Base-by-base conservation (phyloP, 2,329 filamentous ascomycete species). In the Verticillium klebahnii region DNA sequence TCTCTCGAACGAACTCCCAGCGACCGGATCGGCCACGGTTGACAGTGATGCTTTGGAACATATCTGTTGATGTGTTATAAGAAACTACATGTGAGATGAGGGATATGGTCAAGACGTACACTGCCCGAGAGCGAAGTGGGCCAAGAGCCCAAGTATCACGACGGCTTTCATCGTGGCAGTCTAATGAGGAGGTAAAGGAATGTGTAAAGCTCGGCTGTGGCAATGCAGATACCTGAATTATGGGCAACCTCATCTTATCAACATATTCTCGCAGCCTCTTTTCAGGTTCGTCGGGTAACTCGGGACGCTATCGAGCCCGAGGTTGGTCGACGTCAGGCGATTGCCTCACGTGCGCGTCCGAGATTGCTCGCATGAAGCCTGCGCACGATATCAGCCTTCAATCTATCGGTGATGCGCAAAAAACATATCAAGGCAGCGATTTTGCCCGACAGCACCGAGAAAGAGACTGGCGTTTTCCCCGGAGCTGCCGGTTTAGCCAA, bases 1-100 rank as follows among this genome's bases (percentile, higher is more conserved):
- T 73, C 61, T 72, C 67, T n/a, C 72, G 68, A 57, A 73, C 65
- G 31, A 67, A 64, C 17, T 66, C 69, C 72, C 72, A 74, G 62
- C 5, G 5, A 3, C 5, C 37, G 5, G 37, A 39, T 6, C 37
- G 37, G 1, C 37, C 37, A 15, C 37, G 37, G 37, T 39, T 39
- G 5, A 39, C 37, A 15, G 37, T 39, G 37, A 39, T 39, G 15
- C 37, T 39, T 39, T 17, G 37, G 17, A 39, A 39, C 14, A 39
- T 14, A 39, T 39, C 37, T 39, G 17, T 39, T 39, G 14, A 15
- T 17, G 17, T 6, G 37, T 39, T 14, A 7, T 39, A 5, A 39
- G 37, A 17, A 11, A 39, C 14, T 15, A 14, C 5, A 39, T 39
- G 14, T 29, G 29, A 39, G 12, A 14, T 39, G 5, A 39, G 14